These are phyloP conservation scores for Cetradonia linearis DNA, from an alignment of 495 filamentous ascomycete genomes.

Conservation along the genomic window DNA sequence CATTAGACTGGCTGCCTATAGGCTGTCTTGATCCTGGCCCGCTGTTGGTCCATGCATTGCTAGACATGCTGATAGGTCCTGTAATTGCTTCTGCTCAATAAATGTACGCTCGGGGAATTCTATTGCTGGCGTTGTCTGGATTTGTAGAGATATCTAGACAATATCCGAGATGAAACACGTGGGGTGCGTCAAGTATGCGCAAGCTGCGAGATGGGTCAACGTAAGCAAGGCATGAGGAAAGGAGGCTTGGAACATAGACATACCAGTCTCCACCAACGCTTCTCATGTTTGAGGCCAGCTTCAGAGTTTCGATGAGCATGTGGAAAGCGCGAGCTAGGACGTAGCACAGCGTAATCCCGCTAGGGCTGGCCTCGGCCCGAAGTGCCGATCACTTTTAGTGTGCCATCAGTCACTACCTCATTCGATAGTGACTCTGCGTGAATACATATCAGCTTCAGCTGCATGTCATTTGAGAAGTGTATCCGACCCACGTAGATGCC, in stretches of 20 bases:
- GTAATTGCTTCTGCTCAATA: not conserved
- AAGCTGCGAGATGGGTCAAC: not conserved
- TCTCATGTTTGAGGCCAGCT: not conserved
- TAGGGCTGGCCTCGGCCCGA: conserved; percentile 8
- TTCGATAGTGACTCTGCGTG: not conserved
- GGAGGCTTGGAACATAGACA: not conserved
- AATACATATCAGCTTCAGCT: not conserved
- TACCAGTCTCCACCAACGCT: not conserved
- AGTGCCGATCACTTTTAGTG: conserved; percentile 1
- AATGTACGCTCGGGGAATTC: not conserved
- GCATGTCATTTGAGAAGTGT: not conserved
- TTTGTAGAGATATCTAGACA: not conserved
- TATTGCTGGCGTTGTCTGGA: not conserved
- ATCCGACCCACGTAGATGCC: not conserved
- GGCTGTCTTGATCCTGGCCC: conserved; percentile 15
- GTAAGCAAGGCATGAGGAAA: no score
- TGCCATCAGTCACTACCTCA: conserved; percentile 8
- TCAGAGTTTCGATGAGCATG: not conserved
- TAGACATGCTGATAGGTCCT: conserved; percentile 12
- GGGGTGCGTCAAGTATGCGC: not conserved
- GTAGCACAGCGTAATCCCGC: not conserved
- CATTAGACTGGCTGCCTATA: not conserved
- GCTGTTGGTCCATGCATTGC: conserved; percentile 20
- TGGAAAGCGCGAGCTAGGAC: not conserved
- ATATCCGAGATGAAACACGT: not conserved